phyloP scores from a whole-genome alignment of 2,329 filamentous ascomycete genomes.

The Ophiostoma ulmi region DNA sequence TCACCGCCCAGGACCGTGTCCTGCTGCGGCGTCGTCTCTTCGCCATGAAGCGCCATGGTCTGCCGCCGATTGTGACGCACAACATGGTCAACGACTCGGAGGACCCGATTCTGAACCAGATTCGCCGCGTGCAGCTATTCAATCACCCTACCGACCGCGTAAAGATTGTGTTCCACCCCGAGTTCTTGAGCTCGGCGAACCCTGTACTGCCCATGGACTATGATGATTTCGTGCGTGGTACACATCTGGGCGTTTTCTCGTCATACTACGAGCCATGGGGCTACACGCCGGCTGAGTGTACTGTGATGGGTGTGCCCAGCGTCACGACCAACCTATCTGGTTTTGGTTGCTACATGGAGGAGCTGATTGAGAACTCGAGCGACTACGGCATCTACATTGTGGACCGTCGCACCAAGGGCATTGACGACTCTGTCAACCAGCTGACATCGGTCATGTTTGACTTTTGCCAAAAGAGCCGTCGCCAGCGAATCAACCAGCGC shows the following conservation, averaged over 20 bases:
- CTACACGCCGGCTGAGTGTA: slow-evolving; percentile 96
- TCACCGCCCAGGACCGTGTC: slow-evolving; percentile 86
- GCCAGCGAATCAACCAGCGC: slow-evolving; percentile 96
- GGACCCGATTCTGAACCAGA: slow-evolving; percentile 92
- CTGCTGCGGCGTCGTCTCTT: slow-evolving; percentile 86
- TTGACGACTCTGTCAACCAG: slow-evolving; percentile 97
- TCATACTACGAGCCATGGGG: slow-evolving; percentile 99
- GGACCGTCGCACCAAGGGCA: slow-evolving; percentile 87
- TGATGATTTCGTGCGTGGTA: slow-evolving; percentile 96
- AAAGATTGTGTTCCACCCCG: slow-evolving; percentile 96
- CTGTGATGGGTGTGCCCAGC: slow-evolving; percentile 96
- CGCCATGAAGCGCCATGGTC: slow-evolving; percentile 86
- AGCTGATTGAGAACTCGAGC: slow-evolving; percentile 93
- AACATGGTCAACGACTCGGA: slow-evolving; percentile 96
- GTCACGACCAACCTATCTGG: slow-evolving; percentile 97
- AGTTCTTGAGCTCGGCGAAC: slow-evolving; percentile 94
- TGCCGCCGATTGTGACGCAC: slow-evolving; percentile 95
- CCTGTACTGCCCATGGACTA: slow-evolving; percentile 94
- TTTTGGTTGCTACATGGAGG: slow-evolving; percentile 99
- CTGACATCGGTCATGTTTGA: slow-evolving; percentile 89
- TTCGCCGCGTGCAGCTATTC: slow-evolving; percentile 92
- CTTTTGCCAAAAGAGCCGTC: slow-evolving; percentile 85
- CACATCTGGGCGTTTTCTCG: slow-evolving; percentile 89
- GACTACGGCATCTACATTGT: slow-evolving; percentile 99
- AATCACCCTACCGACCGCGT: slow-evolving; percentile 93